Conservation (phyloP, 768 basidiomycete genomes). For the Mycena floridula region DNA sequence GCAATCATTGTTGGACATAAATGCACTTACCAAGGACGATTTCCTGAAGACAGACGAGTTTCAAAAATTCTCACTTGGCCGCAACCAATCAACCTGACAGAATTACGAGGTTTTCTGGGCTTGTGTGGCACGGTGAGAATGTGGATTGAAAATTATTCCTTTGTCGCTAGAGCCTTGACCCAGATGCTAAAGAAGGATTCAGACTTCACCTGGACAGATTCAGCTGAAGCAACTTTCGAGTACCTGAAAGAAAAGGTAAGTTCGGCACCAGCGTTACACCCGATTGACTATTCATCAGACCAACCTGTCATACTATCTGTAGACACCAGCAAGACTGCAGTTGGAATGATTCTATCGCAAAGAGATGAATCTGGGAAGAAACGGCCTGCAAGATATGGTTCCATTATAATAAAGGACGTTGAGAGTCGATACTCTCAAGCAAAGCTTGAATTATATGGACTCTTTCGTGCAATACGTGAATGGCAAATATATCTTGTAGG, state of each 20-base stretch:
- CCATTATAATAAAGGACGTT: conserved; percentile 21
- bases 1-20: conserved; percentile 23
- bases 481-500: conserved; percentile 15
- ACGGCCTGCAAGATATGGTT: too few relatives aligned
- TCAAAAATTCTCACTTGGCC: conserved; percentile 22
- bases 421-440: conserved; percentile 26
- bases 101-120: conserved; percentile 17
- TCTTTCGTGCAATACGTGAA: conserved; percentile 19
- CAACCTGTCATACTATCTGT: conserved; percentile 23
- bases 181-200: conserved; percentile 9
- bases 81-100: conserved; percentile 6
- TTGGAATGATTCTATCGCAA: conserved; percentile 29
- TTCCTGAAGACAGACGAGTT: conserved; percentile 20
- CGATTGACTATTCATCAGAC: conserved; percentile 24
- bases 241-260: conserved; percentile 7
- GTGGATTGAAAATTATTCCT: conserved; percentile 15
- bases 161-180: conserved; percentile 10
- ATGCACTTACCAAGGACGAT: conserved; percentile 23
- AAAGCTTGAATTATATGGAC: conserved; percentile 28
- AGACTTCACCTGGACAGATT: conserved; percentile 22
- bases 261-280: conserved; percentile 16
- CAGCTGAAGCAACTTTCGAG: conserved; percentile 16
- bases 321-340: conserved; percentile 20
- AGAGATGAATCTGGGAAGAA: too few relatives aligned
- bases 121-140: conserved; percentile 17